These are phyloP conservation scores for Teratosphaeria zuluensis DNA, from an alignment of 2,329 filamentous ascomycete species.

Conservation along the genomic window DNA sequence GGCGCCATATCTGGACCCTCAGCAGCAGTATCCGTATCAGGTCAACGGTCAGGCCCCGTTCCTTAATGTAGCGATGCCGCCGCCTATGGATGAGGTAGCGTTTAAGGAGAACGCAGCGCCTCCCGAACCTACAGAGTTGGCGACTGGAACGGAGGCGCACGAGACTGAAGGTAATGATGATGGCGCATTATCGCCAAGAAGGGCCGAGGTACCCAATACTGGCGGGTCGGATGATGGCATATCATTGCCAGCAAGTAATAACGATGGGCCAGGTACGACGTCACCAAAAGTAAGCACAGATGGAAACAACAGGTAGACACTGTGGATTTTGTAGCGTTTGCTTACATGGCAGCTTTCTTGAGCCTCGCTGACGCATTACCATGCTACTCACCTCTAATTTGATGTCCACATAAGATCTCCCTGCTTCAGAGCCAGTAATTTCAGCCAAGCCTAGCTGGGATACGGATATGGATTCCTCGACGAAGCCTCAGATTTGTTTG, in stretches of 20 bases:
- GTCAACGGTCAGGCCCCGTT: neutral
- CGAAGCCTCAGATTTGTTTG: too few species aligned
- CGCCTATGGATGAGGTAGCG: neutral
- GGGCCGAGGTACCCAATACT: neutral
- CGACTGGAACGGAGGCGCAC: neutral
- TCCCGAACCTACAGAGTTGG: neutral
- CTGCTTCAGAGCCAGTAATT: neutral
- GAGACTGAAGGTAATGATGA: neutral
- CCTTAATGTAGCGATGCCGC: neutral
- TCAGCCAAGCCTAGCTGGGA: neutral
- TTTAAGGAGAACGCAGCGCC: neutral
- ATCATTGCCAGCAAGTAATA: neutral
- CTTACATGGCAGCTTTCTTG: neutral
- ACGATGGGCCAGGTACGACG: neutral
- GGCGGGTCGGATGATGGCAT: neutral
- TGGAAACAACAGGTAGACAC: neutral
- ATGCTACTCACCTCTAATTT: neutral
- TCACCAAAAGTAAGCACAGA: neutral
- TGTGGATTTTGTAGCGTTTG: neutral
- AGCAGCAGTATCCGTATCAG: neutral
- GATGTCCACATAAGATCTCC: too few species aligned
- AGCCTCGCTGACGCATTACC: too few species aligned
- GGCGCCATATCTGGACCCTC: neutral
- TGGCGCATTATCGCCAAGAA: too few species aligned
- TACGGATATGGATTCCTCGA: neutral